phyloP scores from a whole-genome alignment of 331 rosid species.

The Saraca asoca region DNA sequence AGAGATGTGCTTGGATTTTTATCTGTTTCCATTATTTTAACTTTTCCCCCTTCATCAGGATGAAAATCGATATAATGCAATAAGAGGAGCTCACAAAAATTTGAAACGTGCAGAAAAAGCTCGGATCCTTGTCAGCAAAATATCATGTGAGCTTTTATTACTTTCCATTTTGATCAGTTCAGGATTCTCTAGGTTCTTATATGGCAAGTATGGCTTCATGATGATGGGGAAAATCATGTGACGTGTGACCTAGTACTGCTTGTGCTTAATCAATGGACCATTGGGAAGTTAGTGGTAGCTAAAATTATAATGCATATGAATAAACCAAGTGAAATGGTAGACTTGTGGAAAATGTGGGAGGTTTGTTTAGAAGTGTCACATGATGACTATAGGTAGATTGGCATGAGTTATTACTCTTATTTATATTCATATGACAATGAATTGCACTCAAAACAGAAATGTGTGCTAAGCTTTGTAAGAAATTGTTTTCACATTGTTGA shows the following conservation, averaged over 20 bases:
- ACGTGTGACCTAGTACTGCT: too few species aligned
- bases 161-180: constrained; percentile 21
- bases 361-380: background rate
- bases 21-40: constrained; percentile 13
- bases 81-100: constrained; percentile 93
- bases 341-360: too few species aligned
- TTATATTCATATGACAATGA: too few species aligned
- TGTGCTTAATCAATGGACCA: constrained; percentile 2
- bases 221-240: constrained; percentile 29
- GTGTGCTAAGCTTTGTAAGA: background rate
- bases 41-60: constrained; percentile 51
- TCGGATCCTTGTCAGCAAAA: constrained; percentile 63
- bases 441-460: background rate
- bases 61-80: constrained; percentile 87
- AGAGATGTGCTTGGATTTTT: background rate
- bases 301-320: constrained; percentile 5
- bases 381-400: background rate
- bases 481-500: background rate
- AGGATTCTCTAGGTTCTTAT: constrained; percentile 13
- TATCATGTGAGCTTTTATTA: constrained; percentile 62
- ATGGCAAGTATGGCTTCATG: constrained; percentile 14
- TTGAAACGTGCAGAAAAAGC: constrained; percentile 96
- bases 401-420: too few species aligned
- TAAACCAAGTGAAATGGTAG: background rate
- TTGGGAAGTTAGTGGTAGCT: constrained; percentile 14